These are phyloP conservation scores for Starmera stellimalicola DNA, from an alignment of 1,139 yeast species.

Conservation along the genomic window DNA sequence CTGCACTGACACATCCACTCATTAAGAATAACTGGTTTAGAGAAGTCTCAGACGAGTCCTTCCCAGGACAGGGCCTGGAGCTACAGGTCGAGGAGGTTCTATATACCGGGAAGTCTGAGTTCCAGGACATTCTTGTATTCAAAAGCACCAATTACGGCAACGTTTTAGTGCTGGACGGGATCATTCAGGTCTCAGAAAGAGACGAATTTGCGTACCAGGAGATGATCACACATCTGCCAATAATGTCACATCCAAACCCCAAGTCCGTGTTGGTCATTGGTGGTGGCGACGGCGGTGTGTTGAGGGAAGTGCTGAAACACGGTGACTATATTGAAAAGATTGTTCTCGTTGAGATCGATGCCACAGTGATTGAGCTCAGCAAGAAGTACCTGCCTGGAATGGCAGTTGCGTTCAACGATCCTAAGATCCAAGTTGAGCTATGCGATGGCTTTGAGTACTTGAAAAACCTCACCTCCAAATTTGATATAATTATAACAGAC, in stretches of 20 bases:
- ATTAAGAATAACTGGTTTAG: conserved; percentile 80
- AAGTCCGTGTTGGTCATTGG: conserved; percentile 77
- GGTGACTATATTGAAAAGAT: conserved; percentile 56
- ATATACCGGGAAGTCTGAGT: conserved; percentile 65
- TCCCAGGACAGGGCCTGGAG: conserved; percentile 96
- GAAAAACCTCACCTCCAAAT: conserved; percentile 36
- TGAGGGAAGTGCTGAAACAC: conserved; percentile 80
- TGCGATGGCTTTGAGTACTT: conserved; percentile 87
- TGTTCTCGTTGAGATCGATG: conserved; percentile 86
- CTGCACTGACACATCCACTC: conserved; percentile 7
- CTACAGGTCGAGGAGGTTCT: conserved; percentile 70
- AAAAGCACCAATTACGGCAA: conserved; percentile 71
- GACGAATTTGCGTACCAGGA: conserved; percentile 91
- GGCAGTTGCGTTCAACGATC: conserved; percentile 65
- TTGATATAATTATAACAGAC: conserved; percentile 88
- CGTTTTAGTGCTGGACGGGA: conserved; percentile 79
- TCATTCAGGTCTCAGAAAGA: conserved; percentile 79
- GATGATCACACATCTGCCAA: conserved; percentile 73
- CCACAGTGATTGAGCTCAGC: conserved; percentile 68
- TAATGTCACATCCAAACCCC: conserved; percentile 68
- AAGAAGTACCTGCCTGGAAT: conserved; percentile 70
- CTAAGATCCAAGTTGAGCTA: conserved; percentile 62
- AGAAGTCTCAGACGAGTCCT: conserved; percentile 76
- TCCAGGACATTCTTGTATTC: conserved; percentile 69
- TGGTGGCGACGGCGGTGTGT: conserved; percentile 92